Conservation (phyloP, 306 rosid species). For the Citrullus amarus region DNA sequence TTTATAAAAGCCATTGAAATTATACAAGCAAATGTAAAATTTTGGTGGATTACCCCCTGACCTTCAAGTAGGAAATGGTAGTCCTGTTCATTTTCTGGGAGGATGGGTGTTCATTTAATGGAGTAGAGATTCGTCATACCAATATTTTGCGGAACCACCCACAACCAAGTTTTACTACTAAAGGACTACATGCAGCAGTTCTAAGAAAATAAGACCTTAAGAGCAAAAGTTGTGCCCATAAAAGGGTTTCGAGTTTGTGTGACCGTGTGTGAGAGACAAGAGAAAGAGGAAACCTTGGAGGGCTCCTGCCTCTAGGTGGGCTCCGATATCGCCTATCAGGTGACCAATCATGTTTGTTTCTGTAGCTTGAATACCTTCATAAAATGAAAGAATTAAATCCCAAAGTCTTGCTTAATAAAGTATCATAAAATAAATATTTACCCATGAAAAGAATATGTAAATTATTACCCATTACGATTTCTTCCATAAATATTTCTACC, state of each 20-base stretch:
- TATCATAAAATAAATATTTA: slow-evolving; percentile 14
- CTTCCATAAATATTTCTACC: slow-evolving; percentile 48
- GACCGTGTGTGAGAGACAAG: slow-evolving; percentile 1
- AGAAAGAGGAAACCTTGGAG: slow-evolving; percentile 50
- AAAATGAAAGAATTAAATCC: slow-evolving; percentile 18
- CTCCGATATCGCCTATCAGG: slow-evolving; percentile 53
- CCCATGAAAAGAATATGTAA: slow-evolving; percentile 27
- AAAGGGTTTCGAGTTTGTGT: background rate
- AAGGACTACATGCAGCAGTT: background rate
- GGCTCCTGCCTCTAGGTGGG: slow-evolving; percentile 60
- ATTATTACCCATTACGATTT: slow-evolving; percentile 56
- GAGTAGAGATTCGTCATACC: background rate
- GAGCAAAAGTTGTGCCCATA: background rate
- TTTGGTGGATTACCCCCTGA: background rate
- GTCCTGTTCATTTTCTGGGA: background rate
- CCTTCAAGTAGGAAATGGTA: background rate
- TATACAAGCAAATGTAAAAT: background rate
- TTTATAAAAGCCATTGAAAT: background rate
- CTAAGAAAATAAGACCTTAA: background rate
- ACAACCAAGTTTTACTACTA: background rate
- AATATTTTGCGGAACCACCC: too few relatives aligned
- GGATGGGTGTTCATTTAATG: background rate
- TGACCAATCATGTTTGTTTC: slow-evolving; percentile 46
- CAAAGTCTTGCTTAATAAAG: slow-evolving; percentile 1
- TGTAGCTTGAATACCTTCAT: slow-evolving; percentile 57